These are phyloP conservation scores for Rhododendron vialii DNA, from an alignment of 148 eudicot species.

Conservation along the genomic window DNA sequence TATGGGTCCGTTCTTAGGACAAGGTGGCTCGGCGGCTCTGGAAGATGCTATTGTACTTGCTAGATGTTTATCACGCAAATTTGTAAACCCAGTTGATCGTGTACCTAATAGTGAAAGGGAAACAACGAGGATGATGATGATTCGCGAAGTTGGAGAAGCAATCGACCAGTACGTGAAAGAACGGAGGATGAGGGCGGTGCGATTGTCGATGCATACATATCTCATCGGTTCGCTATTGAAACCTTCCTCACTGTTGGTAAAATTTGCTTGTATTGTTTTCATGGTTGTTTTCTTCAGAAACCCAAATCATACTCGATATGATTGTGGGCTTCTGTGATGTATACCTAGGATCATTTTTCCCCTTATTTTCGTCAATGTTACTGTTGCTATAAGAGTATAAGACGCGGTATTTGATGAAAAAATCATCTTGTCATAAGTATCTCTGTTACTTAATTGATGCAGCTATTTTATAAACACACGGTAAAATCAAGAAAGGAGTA, in stretches of 20 bases:
- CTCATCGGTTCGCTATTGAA: conserved; percentile 19
- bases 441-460: neutral
- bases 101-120: neutral
- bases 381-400: neutral
- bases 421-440: neutral
- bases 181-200: conserved; percentile 33
- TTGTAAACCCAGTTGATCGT: neutral
- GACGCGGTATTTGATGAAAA: neutral
- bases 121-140: neutral
- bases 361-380: neutral
- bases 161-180: conserved; percentile 41
- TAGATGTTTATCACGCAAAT: conserved; percentile 29
- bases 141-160: conserved; percentile 25
- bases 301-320: conserved; percentile 26
- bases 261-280: conserved; percentile 21
- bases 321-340: conserved; percentile 24
- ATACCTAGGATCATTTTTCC: neutral
- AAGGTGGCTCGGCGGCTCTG: conserved; percentile 57
- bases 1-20: conserved; percentile 59
- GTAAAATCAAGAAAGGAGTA: neutral
- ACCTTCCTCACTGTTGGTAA: conserved; percentile 21
- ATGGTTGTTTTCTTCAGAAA: conserved; percentile 27
- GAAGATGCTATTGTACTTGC: conserved; percentile 63
- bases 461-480: too few relatives aligned
- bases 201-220: conserved; percentile 27